phyloP scores from a whole-genome alignment of 345 rosid genomes.

The Lumnitzera racemosa region DNA sequence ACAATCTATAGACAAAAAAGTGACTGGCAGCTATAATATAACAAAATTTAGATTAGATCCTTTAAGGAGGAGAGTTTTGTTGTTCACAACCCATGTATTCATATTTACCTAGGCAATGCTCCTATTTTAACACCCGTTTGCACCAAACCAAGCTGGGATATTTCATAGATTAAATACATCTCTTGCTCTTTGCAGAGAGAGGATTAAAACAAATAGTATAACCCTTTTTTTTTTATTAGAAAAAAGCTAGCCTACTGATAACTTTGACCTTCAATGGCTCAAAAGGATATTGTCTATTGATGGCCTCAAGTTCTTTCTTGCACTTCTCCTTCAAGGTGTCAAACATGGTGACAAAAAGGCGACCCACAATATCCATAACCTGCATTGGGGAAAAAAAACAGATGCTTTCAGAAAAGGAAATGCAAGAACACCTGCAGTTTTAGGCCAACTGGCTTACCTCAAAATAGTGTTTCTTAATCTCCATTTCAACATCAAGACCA shows the following conservation, averaged over 20 bases:
- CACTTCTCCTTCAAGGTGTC: slow-evolving; percentile 57
- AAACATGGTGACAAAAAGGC: slow-evolving; percentile 60
- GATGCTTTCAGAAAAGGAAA: slow-evolving; percentile 4
- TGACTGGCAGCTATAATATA: too few relatives aligned
- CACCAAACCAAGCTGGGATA: too few relatives aligned
- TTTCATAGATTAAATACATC: too few relatives aligned
- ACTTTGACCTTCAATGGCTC: slow-evolving; percentile 69
- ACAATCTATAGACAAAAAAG: too few relatives aligned
- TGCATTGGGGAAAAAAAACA: slow-evolving; percentile 16
- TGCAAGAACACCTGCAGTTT: neutral
- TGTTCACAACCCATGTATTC: too few relatives aligned
- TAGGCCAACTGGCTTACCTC: slow-evolving; percentile 35
- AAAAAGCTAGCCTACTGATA: too few relatives aligned
- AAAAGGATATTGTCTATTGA: slow-evolving; percentile 66
- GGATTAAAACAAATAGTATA: neutral
- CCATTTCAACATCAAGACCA: slow-evolving; percentile 92
- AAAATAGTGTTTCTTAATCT: slow-evolving; percentile 60
- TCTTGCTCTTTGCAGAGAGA: neutral
- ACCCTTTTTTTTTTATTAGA: too few relatives aligned
- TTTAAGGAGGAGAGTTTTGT: too few relatives aligned
- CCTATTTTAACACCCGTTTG: too few relatives aligned
- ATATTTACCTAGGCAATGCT: too few relatives aligned
- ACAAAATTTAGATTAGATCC: too few relatives aligned
- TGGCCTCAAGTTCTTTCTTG: slow-evolving; percentile 67
- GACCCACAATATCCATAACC: slow-evolving; percentile 80